Base-by-base conservation (phyloP, 495 filamentous ascomycete species). In the Aspergillus coremiiformis region DNA sequence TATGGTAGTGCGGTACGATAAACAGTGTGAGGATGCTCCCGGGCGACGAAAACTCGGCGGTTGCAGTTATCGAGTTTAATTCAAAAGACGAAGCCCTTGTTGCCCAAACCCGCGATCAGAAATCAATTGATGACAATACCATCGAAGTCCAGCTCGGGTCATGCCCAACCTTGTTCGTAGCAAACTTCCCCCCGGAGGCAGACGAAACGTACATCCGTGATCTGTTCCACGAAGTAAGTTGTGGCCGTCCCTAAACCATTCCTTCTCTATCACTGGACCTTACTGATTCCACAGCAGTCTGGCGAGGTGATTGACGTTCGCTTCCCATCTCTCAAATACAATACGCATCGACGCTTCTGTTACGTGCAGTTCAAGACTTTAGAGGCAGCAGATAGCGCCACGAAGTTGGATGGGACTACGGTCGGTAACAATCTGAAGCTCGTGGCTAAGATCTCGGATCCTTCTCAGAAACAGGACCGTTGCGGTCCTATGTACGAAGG, bases 311-410 rank as follows among this genome's bases (percentile, higher is more conserved):
- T 91, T 47, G 87, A 85, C 60, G 75, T 98, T 47, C 87, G 93
- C 11, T 92, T 92, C 63, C 93, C 93, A 6, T 93, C 87, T 35
- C 80, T 98, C 41, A 92, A 92, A 66, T 90, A 76, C 63, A 87
- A 96, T 57, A 87, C 85, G 5, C 82, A 84, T 58, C 86, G 93
- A 26, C 84, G 92, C 5, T 98, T 98, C 70, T 95, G 89, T 67
- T 98, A 98, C 63, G 76, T 96, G 7, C 87, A 94, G 41, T 96
- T 96, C 66, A 75, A 82, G 33, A 81, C 80, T 29, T 64, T 80
- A 2, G 74, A 72, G 4, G 76, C 79, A 20, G 87, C 89, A 1
- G 73, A 78, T 19, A 76, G 76, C 26, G 89, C 90, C 2, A 86
- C 82, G 1, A 68, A 79, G 24, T 71, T 95, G 30, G 76, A 96